phyloP scores from a whole-genome alignment of 768 basidiomycete genomes.

The Epithele typhae region DNA sequence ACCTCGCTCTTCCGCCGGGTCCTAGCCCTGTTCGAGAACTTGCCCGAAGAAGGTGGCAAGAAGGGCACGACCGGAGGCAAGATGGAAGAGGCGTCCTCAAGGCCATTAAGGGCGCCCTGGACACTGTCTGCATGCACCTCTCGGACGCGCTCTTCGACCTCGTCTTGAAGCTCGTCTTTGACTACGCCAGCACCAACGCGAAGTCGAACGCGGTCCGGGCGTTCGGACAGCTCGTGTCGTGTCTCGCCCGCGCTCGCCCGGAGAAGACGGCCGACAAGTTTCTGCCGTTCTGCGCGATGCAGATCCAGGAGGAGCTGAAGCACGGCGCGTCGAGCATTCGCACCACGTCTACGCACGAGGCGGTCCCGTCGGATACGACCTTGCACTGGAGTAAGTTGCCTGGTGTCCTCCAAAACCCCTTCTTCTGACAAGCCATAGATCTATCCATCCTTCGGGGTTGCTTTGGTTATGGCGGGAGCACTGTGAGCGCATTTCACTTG shows the following conservation, averaged over 20 bases:
- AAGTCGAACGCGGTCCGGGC: conserved; percentile 90
- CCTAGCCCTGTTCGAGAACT: conserved; percentile 81
- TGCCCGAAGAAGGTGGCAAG: conserved; percentile 93
- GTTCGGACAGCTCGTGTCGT: conserved; percentile 83
- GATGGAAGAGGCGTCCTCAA: conserved; percentile 74
- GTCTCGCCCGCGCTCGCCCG: conserved; percentile 75
- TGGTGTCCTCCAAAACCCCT: not conserved
- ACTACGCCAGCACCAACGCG: conserved; percentile 86
- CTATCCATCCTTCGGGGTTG: conserved; percentile 80
- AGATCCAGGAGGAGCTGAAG: conserved; percentile 82
- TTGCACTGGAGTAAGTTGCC: conserved; percentile 83
- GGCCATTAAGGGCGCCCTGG: conserved; percentile 74
- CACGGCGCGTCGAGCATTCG: conserved; percentile 86
- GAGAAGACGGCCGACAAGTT: conserved; percentile 76
- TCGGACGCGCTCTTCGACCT: conserved; percentile 79
- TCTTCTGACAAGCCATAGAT: too few species aligned
- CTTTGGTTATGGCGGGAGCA: conserved; percentile 66
- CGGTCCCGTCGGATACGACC: conserved; percentile 80
- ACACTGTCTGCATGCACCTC: conserved; percentile 77
- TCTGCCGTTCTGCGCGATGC: conserved; percentile 67
- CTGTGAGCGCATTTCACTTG: conserved; percentile 37
- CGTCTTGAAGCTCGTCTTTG: conserved; percentile 76
- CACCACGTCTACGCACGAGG: conserved; percentile 70
- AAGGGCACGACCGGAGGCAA: conserved; percentile 84
- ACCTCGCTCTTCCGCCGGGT: conserved; percentile 72